Evolutionary conservation across 768 basidiomycete genomes (phyloP), one percentile per base, ranked within the genome.

Genomic region (Tricholoma saponaceum): DNA sequence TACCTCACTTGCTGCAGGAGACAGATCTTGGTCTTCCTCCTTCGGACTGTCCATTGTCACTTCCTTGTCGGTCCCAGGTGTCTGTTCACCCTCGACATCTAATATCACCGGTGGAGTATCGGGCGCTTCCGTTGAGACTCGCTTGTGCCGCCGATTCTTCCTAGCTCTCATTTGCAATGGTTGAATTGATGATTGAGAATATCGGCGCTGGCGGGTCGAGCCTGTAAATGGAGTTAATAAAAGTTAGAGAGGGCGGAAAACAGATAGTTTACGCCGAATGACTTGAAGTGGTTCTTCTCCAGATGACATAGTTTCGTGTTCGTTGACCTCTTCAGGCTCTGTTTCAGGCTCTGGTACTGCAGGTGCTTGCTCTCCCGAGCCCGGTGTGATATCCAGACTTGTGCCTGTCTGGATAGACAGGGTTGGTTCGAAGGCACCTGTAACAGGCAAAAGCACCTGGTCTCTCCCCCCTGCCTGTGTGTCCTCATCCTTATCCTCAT

Each of bases 161-260:
- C 63, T 62, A 37, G 61, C 61, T 30, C 69, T 66, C 25, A 64
- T 67, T 47, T 63, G 67, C 16, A 67, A 61, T 9, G 68, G 69
- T 50, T 70, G 68, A 2, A 66, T 61, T 16, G 69, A 61, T 33
- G 73, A 69, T 10, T 70, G 65, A 22, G 74, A 71, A 14, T 75
- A 70, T 52, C 74, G 75, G 25, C 76, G 73, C 49, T 72, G 73
- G 30, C 77, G 73, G 35, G 74, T 69, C 5, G 78, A 77, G 33
- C 76, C 79, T 77, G 47, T 54, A 35, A 30, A 25, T 20, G 37
- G 20, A 55, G 49, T n/a, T 20, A 9, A 52, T 55, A 28, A 43
- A 10, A 12, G 54, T 1, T 25, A 1, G n/a, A 49, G 39, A n/a
- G 49, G 41, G 25, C 37, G 39, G 14, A 55, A 57, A 9, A 47